Conservation (phyloP, 805 yeast species). For the Candida patagonica region DNA sequence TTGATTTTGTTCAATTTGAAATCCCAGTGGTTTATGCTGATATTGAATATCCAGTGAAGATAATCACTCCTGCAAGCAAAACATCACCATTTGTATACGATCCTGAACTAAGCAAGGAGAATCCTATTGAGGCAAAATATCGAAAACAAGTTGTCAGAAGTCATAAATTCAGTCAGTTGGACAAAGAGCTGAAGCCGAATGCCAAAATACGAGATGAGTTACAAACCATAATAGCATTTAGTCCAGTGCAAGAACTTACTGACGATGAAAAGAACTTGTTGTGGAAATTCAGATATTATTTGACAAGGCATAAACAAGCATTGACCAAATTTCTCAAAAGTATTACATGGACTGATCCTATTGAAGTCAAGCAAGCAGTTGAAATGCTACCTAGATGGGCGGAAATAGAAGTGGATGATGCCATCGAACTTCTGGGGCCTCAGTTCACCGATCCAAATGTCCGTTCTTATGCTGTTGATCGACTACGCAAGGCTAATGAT, state of each 20-base stretch:
- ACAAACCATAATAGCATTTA: constrained; percentile 56
- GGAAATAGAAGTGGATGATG: constrained; percentile 73
- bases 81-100: constrained; percentile 39
- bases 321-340: constrained; percentile 78
- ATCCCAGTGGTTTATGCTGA: constrained; percentile 66
- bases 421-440: constrained; percentile 76
- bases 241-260: constrained; percentile 73
- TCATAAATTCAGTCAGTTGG: constrained; percentile 66
- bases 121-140: constrained; percentile 84
- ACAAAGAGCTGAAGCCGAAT: constrained; percentile 81
- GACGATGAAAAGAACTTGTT: constrained; percentile 78
- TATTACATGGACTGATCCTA: constrained; percentile 78
- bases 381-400: constrained; percentile 63
- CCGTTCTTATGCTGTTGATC: constrained; percentile 78
- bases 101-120: constrained; percentile 58
- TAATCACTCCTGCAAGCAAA: constrained; percentile 11
- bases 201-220: constrained; percentile 72
- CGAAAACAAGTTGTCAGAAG: constrained; percentile 68
- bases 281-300: constrained; percentile 85
- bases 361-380: constrained; percentile 71
- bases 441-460: constrained; percentile 64
- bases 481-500: constrained; percentile 69
- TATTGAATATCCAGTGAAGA: constrained; percentile 31
- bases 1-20: constrained; percentile 59
- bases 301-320: constrained; percentile 57